These are phyloP conservation scores for Paramecium sonneborni DNA, from an alignment of 73 alveolate species.

Conservation along the genomic window DNA sequence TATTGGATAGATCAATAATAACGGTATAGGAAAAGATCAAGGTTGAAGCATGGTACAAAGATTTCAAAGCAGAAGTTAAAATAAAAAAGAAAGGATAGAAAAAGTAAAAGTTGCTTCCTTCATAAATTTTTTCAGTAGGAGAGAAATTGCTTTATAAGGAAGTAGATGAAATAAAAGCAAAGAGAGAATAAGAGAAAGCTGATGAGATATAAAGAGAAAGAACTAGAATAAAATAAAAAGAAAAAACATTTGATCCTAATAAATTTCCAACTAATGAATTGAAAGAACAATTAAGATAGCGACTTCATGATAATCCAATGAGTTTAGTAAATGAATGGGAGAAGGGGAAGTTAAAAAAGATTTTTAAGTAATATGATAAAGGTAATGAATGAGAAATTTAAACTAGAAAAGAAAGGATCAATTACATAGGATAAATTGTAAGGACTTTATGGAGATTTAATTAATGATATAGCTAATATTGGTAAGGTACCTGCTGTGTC, in stretches of 20 bases:
- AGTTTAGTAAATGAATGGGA: constrained; percentile 92
- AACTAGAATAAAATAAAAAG: constrained; percentile 73
- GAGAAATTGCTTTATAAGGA: constrained; percentile 90
- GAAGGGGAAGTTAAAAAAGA: constrained; percentile 84
- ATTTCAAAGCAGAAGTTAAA: constrained; percentile 72
- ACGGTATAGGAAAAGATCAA: constrained; percentile 89
- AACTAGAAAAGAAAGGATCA: constrained; percentile 82
- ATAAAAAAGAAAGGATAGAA: constrained; percentile 68
- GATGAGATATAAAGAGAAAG: constrained; percentile 61
- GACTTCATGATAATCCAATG: constrained; percentile 76
- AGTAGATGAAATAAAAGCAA: constrained; percentile 74
- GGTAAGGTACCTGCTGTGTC: constrained; percentile 86
- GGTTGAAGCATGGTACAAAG: constrained; percentile 79
- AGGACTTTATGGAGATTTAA: constrained; percentile 70
- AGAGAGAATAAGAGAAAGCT: constrained; percentile 53
- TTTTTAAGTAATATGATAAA: constrained; percentile 89
- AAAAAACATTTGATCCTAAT: constrained; percentile 77
- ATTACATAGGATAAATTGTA: constrained; percentile 82
- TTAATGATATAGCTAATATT: constrained; percentile 75
- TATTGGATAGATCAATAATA: constrained; percentile 92
- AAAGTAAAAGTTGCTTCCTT: constrained; percentile 70
- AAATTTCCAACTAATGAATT: constrained; percentile 83
- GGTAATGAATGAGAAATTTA: not conserved
- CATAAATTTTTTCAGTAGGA: constrained; percentile 80
- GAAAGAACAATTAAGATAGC: constrained; percentile 79